A percentile compares a stretch with the other conserved stretches of the same genome.
Conservation (phyloP, 2,329 filamentous ascomycete genomes). For the Calonectria naviculata region DNA sequence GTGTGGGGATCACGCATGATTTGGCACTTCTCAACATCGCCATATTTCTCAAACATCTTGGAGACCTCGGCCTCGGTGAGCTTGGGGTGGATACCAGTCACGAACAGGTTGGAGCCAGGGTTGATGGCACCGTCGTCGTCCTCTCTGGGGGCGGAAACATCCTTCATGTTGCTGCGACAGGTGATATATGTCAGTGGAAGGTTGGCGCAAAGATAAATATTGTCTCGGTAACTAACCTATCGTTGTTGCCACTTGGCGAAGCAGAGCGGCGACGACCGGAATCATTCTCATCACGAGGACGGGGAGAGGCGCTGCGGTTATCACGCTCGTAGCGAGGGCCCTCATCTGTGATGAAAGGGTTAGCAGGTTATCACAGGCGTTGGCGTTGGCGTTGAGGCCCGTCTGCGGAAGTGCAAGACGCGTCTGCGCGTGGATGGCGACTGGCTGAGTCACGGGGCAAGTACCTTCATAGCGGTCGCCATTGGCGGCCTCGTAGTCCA, state of each 20-base stretch:
- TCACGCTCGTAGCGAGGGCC: slow-evolving; percentile 74
- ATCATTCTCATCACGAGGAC: slow-evolving; percentile 71
- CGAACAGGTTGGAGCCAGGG: slow-evolving; percentile 97
- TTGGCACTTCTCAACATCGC: slow-evolving; percentile 98
- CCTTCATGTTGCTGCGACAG: slow-evolving; percentile 58
- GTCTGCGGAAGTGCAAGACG: slow-evolving; percentile 17
- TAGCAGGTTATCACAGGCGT: slow-evolving; percentile 11
- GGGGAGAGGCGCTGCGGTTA: slow-evolving; percentile 74
- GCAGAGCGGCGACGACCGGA: slow-evolving; percentile 71
- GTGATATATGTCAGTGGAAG: slow-evolving; percentile 19
- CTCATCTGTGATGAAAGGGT: slow-evolving; percentile 60
- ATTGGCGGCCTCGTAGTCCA: slow-evolving; percentile 78
- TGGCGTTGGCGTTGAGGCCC: neutral
- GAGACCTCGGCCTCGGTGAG: slow-evolving; percentile 91
- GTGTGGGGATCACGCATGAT: slow-evolving; percentile 99
- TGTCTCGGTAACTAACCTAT: slow-evolving; percentile 36
- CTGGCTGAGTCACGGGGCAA: slow-evolving; percentile 34
- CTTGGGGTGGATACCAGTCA: slow-evolving; percentile 96
- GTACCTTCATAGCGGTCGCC: slow-evolving; percentile 75
- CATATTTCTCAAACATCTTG: slow-evolving; percentile 98
- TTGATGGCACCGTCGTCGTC: slow-evolving; percentile 88
- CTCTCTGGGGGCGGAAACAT: slow-evolving; percentile 60
- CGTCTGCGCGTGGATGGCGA: slow-evolving; percentile 27
- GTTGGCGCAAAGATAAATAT: neutral
- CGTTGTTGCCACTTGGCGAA: slow-evolving; percentile 65